Evolutionary conservation across 2,329 filamentous ascomycete genomes (phyloP).

Genomic region (Pseudogymnoascus sp.): DNA sequence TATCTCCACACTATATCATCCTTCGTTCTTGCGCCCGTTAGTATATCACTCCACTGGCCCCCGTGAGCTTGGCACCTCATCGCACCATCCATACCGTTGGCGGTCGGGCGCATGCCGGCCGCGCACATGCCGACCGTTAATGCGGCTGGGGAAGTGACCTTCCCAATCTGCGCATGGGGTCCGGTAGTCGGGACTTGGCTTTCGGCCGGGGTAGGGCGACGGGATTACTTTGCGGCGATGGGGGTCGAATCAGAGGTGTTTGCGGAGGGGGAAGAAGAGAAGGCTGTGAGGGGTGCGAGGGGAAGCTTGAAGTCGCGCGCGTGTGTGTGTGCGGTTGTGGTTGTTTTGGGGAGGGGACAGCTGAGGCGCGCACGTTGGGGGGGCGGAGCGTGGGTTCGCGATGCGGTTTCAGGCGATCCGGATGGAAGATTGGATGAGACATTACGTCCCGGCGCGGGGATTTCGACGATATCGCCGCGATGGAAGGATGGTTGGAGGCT

Average conservation of each 20-base stretch:
- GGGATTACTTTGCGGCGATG: not conserved
- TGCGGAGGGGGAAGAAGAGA: not conserved
- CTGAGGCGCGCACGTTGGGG: not conserved
- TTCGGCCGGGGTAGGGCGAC: not conserved
- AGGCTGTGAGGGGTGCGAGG: no score
- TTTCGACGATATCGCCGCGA: not conserved
- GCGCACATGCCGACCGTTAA: not conserved
- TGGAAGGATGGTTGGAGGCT: no score
- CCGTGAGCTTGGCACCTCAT: not conserved
- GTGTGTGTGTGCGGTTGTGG: not conserved
- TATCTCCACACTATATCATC: not conserved
- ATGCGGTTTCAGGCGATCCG: not conserved
- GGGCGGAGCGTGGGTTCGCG: not conserved
- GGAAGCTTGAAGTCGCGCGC: not conserved
- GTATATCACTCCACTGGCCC: not conserved
- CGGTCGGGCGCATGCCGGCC: no score
- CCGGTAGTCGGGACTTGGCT: slow-evolving; percentile 3
- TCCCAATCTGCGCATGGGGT: not conserved
- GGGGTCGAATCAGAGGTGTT: not conserved
- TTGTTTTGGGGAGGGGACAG: not conserved
- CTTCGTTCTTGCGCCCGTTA: not conserved
- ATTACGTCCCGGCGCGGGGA: not conserved
- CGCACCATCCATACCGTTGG: no score
- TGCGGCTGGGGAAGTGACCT: not conserved
- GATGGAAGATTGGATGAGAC: not conserved